phyloP scores from a whole-genome alignment of 2,329 filamentous ascomycete species.

The Drechslerella stenobrocha region DNA sequence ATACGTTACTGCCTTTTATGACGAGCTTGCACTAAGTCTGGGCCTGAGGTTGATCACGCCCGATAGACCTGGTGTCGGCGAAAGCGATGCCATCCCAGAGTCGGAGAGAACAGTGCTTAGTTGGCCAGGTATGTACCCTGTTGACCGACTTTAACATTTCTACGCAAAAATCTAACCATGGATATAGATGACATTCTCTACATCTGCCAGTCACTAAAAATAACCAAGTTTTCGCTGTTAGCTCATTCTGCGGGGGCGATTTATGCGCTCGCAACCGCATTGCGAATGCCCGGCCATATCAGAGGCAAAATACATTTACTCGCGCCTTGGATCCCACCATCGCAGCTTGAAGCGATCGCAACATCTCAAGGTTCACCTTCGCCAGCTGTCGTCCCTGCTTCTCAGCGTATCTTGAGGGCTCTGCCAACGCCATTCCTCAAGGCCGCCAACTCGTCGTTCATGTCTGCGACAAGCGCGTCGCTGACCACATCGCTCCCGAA shows the following conservation, averaged over 20 bases:
- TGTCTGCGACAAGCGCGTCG: conserved; percentile 85
- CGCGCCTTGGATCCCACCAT: conserved; percentile 96
- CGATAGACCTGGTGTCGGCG: conserved; percentile 89
- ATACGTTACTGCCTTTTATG: conserved; percentile 96
- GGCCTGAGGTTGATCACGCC: conserved; percentile 89
- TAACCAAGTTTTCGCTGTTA: conserved; percentile 93
- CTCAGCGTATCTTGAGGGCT: conserved; percentile 85
- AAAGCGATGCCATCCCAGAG: conserved; percentile 81
- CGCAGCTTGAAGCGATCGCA: conserved; percentile 78
- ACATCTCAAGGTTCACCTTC: conserved; percentile 62
- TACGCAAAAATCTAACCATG: conserved; percentile 21
- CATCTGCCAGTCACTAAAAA: conserved; percentile 87
- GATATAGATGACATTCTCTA: conserved; percentile 76
- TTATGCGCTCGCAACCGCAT: conserved; percentile 89
- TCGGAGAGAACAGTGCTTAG: conserved; percentile 81
- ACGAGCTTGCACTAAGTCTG: conserved; percentile 85
- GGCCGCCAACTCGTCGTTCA: conserved; percentile 92
- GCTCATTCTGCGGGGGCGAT: conserved; percentile 98
- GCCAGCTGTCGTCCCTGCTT: conserved; percentile 69
- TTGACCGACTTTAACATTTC: not conserved
- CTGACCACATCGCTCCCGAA: conserved; percentile 78
- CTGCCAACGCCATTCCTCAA: conserved; percentile 88
- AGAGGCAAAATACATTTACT: conserved; percentile 90
- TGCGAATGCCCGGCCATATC: conserved; percentile 95
- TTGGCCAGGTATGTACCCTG: conserved; percentile 75